These are phyloP conservation scores for Stellera chamaejasme DNA, from an alignment of 345 rosid genomes.

Conservation along the genomic window DNA sequence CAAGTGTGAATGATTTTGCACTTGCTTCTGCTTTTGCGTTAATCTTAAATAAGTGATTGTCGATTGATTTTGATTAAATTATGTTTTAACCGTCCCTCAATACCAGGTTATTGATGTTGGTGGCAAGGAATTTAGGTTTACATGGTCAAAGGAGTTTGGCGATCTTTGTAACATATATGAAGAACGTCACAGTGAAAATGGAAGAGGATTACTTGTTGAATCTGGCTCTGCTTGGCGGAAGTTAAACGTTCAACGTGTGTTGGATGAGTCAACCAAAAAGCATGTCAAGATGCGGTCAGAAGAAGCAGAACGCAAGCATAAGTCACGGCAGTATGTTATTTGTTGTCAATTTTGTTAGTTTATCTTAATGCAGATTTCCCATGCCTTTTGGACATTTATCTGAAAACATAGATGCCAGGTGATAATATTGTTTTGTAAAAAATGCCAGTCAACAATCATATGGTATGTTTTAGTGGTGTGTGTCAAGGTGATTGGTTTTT, in stretches of 20 bases:
- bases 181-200: conserved; percentile 69
- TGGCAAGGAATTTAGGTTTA: conserved; percentile 89
- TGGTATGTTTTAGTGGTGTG: too few species aligned
- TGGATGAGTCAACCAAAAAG: conserved; percentile 86
- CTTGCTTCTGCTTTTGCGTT: neutral
- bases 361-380: too few species aligned
- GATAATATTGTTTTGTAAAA: too few species aligned
- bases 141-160: conserved; percentile 80
- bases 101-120: conserved; percentile 82
- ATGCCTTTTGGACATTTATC: neutral
- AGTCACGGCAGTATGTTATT: conserved; percentile 68
- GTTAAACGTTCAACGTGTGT: conserved; percentile 74
- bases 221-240: conserved; percentile 96
- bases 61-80: conserved; percentile 5
- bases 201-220: conserved; percentile 81
- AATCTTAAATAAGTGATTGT: neutral
- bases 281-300: conserved; percentile 90
- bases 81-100: conserved; percentile 8
- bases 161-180: conserved; percentile 90
- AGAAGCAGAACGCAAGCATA: conserved; percentile 85
- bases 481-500: too few species aligned
- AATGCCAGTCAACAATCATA: too few species aligned
- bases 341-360: neutral
- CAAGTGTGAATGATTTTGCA: neutral
- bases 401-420: neutral